phyloP scores from a whole-genome alignment of 495 filamentous ascomycete genomes.

The Parathielavia hyrcaniae region DNA sequence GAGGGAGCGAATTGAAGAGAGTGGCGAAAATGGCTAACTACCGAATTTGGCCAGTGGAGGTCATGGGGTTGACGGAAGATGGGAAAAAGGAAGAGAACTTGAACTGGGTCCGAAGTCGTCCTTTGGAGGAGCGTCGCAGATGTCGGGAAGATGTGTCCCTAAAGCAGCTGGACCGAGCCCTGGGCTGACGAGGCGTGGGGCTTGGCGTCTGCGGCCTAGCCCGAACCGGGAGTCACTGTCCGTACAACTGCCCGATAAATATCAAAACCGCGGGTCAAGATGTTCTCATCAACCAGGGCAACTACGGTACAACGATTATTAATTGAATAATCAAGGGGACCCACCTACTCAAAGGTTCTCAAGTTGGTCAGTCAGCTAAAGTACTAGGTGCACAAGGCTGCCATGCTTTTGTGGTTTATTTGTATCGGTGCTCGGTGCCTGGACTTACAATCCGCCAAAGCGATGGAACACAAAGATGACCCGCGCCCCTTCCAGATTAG shows the following conservation, averaged over 20 bases:
- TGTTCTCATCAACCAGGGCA: too few relatives aligned
- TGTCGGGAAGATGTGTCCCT: conserved; percentile 8
- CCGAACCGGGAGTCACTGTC: background rate
- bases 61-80: conserved; percentile 9
- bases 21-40: conserved; percentile 17
- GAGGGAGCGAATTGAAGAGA: background rate
- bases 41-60: conserved; percentile 13
- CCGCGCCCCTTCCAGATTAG: conserved; percentile 11
- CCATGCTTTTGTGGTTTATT: too few relatives aligned
- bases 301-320: too few relatives aligned
- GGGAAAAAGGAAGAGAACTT: background rate
- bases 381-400: background rate
- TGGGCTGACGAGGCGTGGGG: conserved; percentile 7
- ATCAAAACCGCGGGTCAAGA: background rate
- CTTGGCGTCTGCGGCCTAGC: conserved; percentile 2
- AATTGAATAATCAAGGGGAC: too few relatives aligned
- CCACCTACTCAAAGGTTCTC: too few relatives aligned
- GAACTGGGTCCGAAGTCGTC: background rate
- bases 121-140: conserved; percentile 1
- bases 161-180: background rate
- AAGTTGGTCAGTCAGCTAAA: too few relatives aligned
- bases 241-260: background rate
- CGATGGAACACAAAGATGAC: conserved; percentile 10
- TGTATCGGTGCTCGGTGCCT: conserved; percentile 11
- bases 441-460: background rate